phyloP scores from a whole-genome alignment of 306 rosid genomes.

The Fragaria nilgerrensis region DNA sequence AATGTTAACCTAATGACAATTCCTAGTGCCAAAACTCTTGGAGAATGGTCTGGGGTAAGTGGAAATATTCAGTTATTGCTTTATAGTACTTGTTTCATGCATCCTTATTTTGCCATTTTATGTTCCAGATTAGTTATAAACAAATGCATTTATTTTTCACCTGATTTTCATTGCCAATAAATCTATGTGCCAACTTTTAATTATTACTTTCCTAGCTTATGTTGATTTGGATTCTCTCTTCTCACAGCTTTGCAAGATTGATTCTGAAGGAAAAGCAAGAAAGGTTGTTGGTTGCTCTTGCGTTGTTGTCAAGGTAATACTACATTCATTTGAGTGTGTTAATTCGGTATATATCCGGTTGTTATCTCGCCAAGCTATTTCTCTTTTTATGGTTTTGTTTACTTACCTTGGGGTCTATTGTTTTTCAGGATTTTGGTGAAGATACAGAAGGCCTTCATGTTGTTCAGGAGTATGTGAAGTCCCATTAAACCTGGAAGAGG shows the following conservation, averaged over 20 bases:
- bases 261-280: slow-evolving; percentile 78
- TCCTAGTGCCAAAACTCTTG: slow-evolving; percentile 79
- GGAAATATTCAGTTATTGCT: background rate
- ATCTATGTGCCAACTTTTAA: background rate
- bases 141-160: too few relatives aligned
- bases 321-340: background rate
- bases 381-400: background rate
- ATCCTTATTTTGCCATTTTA: background rate
- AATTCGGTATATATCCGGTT: background rate
- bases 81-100: background rate
- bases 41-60: slow-evolving; percentile 92
- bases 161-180: background rate
- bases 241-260: slow-evolving; percentile 72
- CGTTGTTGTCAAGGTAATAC: slow-evolving; percentile 69
- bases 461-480: slow-evolving; percentile 45
- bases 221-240: background rate
- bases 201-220: background rate
- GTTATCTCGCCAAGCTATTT: background rate
- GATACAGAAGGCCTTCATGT: slow-evolving; percentile 42
- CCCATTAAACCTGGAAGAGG: slow-evolving; percentile 21
- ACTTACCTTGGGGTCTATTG: background rate
- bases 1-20: slow-evolving; percentile 56
- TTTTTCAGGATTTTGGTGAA: slow-evolving; percentile 40
- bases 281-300: slow-evolving; percentile 62
- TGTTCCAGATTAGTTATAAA: background rate